A percentile compares a stretch with the other conserved stretches of the same genome.
These are phyloP conservation scores for Chaetomium olivaceum DNA, from an alignment of 2,329 filamentous ascomycete genomes.

Conservation along the genomic window DNA sequence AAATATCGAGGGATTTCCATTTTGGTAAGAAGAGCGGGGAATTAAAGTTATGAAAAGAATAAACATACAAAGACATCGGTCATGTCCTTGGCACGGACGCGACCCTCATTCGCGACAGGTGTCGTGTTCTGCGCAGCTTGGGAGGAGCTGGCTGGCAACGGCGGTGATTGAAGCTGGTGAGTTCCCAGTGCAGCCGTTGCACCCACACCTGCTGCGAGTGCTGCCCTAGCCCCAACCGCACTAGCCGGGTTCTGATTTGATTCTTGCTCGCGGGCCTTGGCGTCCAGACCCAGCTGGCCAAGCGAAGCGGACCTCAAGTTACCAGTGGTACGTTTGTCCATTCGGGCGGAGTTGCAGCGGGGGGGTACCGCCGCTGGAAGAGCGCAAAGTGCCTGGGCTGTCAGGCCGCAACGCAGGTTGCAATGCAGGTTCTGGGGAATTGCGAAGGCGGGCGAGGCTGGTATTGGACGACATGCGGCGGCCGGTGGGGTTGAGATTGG, in stretches of 20 bases:
- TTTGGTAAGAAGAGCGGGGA: constrained; percentile 14
- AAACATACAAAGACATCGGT: constrained; percentile 88
- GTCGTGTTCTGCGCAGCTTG: constrained; percentile 45
- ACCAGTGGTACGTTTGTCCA: constrained; percentile 68
- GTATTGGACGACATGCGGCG: constrained; percentile 56
- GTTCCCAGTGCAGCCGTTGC: constrained; percentile 28
- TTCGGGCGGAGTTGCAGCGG: constrained; percentile 59
- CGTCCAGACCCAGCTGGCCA: constrained; percentile 53
- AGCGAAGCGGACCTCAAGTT: constrained; percentile 72
- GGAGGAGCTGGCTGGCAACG: constrained; percentile 14
- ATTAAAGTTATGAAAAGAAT: constrained; percentile 22
- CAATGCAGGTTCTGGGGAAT: constrained; percentile 46
- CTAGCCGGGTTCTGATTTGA: background rate
- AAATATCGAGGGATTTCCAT: background rate
- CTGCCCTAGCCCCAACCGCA: background rate
- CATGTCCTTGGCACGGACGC: constrained; percentile 82
- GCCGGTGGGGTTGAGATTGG: constrained; percentile 25
- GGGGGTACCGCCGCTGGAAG: constrained; percentile 44
- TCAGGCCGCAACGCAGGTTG: constrained; percentile 56
- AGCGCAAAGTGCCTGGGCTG: constrained; percentile 56
- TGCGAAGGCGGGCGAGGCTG: constrained; percentile 52
- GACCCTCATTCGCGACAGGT: constrained; percentile 83
- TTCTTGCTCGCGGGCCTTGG: constrained; percentile 40
- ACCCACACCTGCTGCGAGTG: constrained; percentile 16
- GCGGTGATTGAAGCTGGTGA: constrained; percentile 20